These are phyloP conservation scores for Daucus carota DNA, from an alignment of 129 eudicot species.

Conservation along the genomic window DNA sequence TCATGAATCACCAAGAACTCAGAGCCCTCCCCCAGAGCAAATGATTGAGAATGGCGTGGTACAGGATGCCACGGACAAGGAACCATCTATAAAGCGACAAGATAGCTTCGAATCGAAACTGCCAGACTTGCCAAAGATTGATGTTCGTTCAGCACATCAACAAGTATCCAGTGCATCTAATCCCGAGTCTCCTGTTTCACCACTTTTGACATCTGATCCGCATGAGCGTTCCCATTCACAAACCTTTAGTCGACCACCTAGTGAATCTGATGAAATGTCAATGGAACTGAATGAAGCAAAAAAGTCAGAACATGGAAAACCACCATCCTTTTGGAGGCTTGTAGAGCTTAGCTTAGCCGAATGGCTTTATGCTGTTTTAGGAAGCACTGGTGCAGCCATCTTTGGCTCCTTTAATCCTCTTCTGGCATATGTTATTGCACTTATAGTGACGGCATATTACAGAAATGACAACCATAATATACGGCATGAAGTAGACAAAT, in stretches of 20 bases:
- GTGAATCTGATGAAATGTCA: conserved; percentile 46
- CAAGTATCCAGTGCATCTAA: conserved; percentile 73
- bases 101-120: conserved; percentile 91
- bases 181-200: conserved; percentile 95
- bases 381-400: conserved; percentile 85
- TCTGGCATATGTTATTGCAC: conserved; percentile 79
- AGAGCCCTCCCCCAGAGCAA: conserved; percentile 69
- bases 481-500: conserved; percentile 66
- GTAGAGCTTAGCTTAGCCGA: conserved; percentile 87
- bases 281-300: conserved; percentile 29
- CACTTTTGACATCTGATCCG: conserved; percentile 79
- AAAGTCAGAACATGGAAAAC: conserved; percentile 38
- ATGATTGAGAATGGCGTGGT: conserved; percentile 56
- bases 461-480: conserved; percentile 37
- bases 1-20: conserved; percentile 66
- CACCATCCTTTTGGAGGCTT: conserved; percentile 91
- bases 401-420: conserved; percentile 90
- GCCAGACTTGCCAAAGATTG: conserved; percentile 87
- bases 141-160: conserved; percentile 48
- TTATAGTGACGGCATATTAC: conserved; percentile 69
- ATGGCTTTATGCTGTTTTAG: conserved; percentile 90
- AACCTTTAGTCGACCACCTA: conserved; percentile 89
- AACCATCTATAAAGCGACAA: conserved; percentile 74
- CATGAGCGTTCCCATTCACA: conserved; percentile 94
- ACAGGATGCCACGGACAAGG: conserved; percentile 51